Evolutionary conservation across 495 filamentous ascomycete species (phyloP).

Genomic region (Talaromyces thailandensis): DNA sequence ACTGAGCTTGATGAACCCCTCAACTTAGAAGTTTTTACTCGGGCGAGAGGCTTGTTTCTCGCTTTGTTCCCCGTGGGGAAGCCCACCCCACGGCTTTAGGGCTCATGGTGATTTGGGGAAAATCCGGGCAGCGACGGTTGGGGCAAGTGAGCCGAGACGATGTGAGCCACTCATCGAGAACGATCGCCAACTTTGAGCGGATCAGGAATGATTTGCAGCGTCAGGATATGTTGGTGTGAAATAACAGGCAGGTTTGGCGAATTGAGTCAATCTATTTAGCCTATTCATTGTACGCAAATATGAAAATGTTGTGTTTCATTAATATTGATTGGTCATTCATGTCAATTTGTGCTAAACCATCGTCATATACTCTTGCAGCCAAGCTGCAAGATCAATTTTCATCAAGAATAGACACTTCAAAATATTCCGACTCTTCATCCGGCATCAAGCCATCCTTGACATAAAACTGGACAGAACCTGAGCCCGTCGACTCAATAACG

Average conservation of each 20-base stretch:
- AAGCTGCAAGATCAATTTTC: background rate
- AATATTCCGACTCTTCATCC: background rate
- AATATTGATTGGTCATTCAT: background rate
- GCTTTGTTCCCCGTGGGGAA: background rate
- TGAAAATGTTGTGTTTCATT: background rate
- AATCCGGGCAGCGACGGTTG: background rate
- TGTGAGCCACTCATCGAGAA: background rate
- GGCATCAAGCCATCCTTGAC: conserved; percentile 13
- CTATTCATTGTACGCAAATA: background rate
- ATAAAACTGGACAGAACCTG: conserved; percentile 9
- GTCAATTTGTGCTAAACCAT: background rate
- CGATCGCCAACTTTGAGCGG: background rate
- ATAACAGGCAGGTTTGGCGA: background rate
- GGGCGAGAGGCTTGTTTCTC: background rate
- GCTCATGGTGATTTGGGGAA: background rate
- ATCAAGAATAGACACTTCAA: background rate
- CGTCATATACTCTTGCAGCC: background rate
- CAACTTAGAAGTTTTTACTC: background rate
- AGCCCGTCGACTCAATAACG: background rate
- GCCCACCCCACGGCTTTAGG: background rate
- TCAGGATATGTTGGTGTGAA: background rate
- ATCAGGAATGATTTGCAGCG: background rate
- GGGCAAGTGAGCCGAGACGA: background rate
- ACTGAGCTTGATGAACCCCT: background rate
- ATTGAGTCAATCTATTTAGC: background rate